phyloP scores from a whole-genome alignment of 352 stramenopile species.

The Sclerospora graminicola region DNA sequence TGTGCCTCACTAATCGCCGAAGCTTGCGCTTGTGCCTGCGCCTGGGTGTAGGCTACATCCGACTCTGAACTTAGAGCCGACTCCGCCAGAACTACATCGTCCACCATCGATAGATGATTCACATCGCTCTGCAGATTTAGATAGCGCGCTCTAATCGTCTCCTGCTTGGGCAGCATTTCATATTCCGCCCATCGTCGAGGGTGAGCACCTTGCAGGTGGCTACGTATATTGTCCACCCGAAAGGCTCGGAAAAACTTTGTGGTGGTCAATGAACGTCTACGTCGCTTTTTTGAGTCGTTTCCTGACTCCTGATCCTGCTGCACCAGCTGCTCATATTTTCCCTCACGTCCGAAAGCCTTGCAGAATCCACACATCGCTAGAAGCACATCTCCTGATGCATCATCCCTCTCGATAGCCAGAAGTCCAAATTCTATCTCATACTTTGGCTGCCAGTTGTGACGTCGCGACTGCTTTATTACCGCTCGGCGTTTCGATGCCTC shows the following conservation, averaged over 20 bases:
- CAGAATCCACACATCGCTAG: conserved; percentile 80
- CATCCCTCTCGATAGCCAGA: conserved; percentile 55
- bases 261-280: conserved; percentile 66
- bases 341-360: conserved; percentile 74
- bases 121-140: conserved; percentile 58
- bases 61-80: conserved; percentile 39
- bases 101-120: conserved; percentile 51
- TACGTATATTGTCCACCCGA: conserved; percentile 81
- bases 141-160: conserved; percentile 39
- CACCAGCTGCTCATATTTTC: conserved; percentile 61
- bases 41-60: conserved; percentile 50
- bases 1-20: conserved; percentile 22
- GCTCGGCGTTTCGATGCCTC: conserved; percentile 26
- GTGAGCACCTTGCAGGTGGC: conserved; percentile 67
- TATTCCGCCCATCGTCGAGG: conserved; percentile 69
- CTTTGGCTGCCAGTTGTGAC: conserved; percentile 73
- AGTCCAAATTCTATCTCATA: conserved; percentile 80
- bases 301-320: conserved; percentile 39
- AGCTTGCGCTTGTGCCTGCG: conserved; percentile 31
- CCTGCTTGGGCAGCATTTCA: conserved; percentile 72
- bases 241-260: conserved; percentile 84
- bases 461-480: conserved; percentile 35
- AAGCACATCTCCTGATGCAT: conserved; percentile 51
- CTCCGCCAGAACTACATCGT: conserved; percentile 57
- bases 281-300: conserved; percentile 60